phyloP scores from a whole-genome alignment of 441 rosid genomes.

The Erodium moschatum region DNA sequence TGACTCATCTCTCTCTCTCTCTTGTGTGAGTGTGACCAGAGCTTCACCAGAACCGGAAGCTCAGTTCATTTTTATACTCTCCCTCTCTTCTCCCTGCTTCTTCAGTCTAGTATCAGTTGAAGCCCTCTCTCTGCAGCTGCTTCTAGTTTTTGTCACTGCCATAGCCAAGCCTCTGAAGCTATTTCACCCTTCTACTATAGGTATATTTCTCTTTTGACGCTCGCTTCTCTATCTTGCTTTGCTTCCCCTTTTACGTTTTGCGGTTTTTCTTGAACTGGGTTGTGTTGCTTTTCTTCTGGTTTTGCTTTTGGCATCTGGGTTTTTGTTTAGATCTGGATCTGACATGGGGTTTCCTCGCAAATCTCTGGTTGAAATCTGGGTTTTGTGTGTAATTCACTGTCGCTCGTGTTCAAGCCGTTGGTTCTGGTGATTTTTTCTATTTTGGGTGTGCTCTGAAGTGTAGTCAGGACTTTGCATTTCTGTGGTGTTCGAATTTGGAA shows the following conservation, averaged over 20 bases:
- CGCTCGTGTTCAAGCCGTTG: background rate
- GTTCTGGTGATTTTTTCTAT: background rate
- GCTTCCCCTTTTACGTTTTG: background rate
- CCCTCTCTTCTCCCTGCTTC: background rate
- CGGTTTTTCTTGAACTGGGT: background rate
- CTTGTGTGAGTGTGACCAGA: no score
- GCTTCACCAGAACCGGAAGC: background rate
- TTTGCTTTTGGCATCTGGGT: slow-evolving; percentile 3
- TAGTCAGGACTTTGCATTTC: background rate
- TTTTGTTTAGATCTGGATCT: background rate
- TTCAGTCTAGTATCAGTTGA: no score
- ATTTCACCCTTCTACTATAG: slow-evolving; percentile 23
- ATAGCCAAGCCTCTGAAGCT: slow-evolving; percentile 10
- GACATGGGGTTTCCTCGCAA: background rate
- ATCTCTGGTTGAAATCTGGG: background rate
- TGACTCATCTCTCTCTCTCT: slow-evolving; percentile 2
- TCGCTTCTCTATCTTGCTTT: background rate
- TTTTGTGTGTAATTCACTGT: background rate
- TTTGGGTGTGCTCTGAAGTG: background rate
- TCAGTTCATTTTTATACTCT: background rate
- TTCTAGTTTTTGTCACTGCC: slow-evolving; percentile 18
- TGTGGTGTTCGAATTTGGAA: background rate
- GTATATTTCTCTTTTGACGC: slow-evolving; percentile 16
- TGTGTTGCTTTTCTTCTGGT: background rate
- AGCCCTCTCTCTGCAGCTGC: slow-evolving; percentile 10